These are phyloP conservation scores for Cryptococcus deneoformans DNA, from an alignment of 1,284 basidiomycete genomes.

Conservation along the genomic window DNA sequence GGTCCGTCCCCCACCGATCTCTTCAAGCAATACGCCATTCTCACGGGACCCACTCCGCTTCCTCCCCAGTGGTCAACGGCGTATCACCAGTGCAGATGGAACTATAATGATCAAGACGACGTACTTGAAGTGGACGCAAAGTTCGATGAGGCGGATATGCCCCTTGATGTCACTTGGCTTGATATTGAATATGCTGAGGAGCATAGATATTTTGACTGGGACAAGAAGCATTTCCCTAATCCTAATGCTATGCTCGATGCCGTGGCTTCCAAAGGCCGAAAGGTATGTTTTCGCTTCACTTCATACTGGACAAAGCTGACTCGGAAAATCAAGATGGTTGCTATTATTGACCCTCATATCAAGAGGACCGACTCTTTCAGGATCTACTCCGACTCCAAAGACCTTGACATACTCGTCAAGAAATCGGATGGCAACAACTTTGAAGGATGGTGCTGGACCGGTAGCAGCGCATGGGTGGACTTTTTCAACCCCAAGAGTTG, in stretches of 20 bases:
- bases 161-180: constrained; percentile 96
- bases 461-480: constrained; percentile 93
- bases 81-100: constrained; percentile 99
- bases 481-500: constrained; percentile 90
- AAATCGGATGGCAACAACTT: constrained; percentile 77
- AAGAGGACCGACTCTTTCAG: constrained; percentile 80
- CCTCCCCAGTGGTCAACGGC: constrained; percentile 90
- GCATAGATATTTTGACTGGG: constrained; percentile 98
- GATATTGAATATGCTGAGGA: constrained; percentile 96
- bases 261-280: constrained; percentile 78
- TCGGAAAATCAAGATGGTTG: constrained; percentile 74
- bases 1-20: constrained; percentile 78
- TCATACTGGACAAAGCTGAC: neutral
- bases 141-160: constrained; percentile 92
- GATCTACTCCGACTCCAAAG: constrained; percentile 79
- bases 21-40: constrained; percentile 77
- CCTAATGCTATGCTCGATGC: constrained; percentile 90
- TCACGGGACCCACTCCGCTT: constrained; percentile 82
- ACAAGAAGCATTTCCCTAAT: constrained; percentile 86
- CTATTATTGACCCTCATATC: constrained; percentile 95
- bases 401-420: constrained; percentile 78
- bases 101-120: constrained; percentile 90
- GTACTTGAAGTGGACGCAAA: constrained; percentile 79
- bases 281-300: constrained; percentile 56
- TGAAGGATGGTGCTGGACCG: constrained; percentile 99